Evolutionary conservation across 495 filamentous ascomycete genomes (phyloP).

Genomic region (Aspergillus homomorphus): DNA sequence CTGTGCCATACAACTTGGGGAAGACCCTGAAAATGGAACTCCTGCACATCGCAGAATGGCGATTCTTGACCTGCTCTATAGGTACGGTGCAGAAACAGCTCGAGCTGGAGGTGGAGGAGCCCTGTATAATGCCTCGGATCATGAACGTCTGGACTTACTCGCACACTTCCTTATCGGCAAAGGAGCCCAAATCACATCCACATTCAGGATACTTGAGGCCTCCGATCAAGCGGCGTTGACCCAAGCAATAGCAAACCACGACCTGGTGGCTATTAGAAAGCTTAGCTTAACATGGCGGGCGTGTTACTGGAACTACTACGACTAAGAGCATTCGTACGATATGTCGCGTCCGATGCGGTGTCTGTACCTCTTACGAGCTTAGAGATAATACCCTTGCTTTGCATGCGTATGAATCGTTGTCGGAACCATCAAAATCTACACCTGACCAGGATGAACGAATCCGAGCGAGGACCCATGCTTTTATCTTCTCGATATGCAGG

Average conservation of each 20-base stretch:
- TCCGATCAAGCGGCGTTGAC: neutral
- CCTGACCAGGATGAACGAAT: too few relatives aligned
- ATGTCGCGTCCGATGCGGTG: too few relatives aligned
- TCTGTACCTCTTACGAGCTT: too few relatives aligned
- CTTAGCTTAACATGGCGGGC: too few relatives aligned
- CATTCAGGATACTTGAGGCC: neutral
- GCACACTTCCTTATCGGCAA: neutral
- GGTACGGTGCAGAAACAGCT: too few relatives aligned
- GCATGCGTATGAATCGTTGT: too few relatives aligned
- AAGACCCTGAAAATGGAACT: neutral
- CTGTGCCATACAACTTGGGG: neutral
- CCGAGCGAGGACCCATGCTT: too few relatives aligned
- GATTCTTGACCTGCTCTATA: neutral
- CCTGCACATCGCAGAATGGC: neutral
- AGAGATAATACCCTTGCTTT: too few relatives aligned
- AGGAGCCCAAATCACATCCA: neutral
- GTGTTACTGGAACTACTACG: too few relatives aligned
- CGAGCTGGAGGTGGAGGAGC: neutral
- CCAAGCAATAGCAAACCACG: neutral
- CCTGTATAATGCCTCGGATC: neutral
- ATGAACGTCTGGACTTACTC: neutral
- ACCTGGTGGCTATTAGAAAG: neutral
- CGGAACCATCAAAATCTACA: too few relatives aligned
- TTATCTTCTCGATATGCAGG: too few relatives aligned
- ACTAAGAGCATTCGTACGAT: too few relatives aligned